phyloP scores from a whole-genome alignment of 108 stramenopile species.

The Epithemia pelagica region DNA sequence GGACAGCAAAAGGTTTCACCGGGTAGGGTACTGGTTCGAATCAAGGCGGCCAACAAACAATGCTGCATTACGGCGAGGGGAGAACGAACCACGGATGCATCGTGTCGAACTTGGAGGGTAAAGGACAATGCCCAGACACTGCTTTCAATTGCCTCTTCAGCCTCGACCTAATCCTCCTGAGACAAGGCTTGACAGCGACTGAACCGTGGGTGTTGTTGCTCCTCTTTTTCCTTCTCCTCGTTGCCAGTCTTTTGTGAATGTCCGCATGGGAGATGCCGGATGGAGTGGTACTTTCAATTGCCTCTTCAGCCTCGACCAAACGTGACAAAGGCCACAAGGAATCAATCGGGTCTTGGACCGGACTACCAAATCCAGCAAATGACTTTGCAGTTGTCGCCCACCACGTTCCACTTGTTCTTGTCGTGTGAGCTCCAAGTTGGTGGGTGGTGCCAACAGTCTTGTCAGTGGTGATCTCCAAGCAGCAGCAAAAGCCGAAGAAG shows the following conservation, averaged over 20 bases:
- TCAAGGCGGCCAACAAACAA: slow-evolving; percentile 68
- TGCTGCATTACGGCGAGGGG: slow-evolving; percentile 61
- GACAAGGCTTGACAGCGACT: slow-evolving; percentile 39
- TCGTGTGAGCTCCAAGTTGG: too few species aligned
- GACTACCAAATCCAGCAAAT: slow-evolving; percentile 42
- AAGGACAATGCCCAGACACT: slow-evolving; percentile 51
- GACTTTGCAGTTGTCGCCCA: slow-evolving; percentile 35
- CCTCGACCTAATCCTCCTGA: slow-evolving; percentile 47
- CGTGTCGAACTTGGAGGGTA: slow-evolving; percentile 45
- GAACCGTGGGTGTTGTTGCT: not conserved
- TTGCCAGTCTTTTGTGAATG: too few species aligned
- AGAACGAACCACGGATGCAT: slow-evolving; percentile 47
- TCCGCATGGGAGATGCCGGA: too few species aligned
- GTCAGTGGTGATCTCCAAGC: too few species aligned
- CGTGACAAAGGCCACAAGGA: slow-evolving; percentile 43
- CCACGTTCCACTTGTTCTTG: slow-evolving; percentile 25
- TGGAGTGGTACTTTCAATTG: too few species aligned
- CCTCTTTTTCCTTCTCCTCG: not conserved
- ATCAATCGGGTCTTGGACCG: slow-evolving; percentile 56
- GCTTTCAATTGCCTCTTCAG: slow-evolving; percentile 62
- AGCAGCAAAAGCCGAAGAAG: too few species aligned
- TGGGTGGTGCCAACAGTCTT: too few species aligned
- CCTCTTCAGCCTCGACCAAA: slow-evolving; percentile 50
- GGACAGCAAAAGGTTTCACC: slow-evolving; percentile 48
- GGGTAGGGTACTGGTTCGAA: slow-evolving; percentile 60